Evolutionary conservation across 768 basidiomycete species (phyloP).

Genomic region (Boletus fagicola): DNA sequence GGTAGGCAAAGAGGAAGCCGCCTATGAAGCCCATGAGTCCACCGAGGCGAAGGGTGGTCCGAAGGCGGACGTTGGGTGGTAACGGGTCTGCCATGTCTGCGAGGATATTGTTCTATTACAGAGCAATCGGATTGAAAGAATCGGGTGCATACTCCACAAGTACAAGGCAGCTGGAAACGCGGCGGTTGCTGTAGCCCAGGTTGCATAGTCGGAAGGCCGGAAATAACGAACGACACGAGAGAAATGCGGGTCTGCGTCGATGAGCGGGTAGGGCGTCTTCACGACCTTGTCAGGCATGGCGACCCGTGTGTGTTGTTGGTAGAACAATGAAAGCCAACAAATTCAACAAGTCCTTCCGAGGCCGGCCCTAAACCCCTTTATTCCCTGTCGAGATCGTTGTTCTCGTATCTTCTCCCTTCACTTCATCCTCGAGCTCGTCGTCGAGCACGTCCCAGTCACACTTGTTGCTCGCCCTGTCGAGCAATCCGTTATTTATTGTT

Average conservation of each 20-base stretch:
- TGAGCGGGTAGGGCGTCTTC: slow-evolving; percentile 78
- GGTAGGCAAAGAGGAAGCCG: slow-evolving; percentile 92
- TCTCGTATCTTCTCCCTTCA: slow-evolving; percentile 22
- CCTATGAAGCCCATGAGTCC: slow-evolving; percentile 83
- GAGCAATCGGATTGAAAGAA: slow-evolving; percentile 1
- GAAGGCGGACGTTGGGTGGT: slow-evolving; percentile 36
- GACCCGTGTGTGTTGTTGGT: background rate
- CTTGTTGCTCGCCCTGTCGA: slow-evolving; percentile 6
- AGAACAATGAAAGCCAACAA: slow-evolving; percentile 5
- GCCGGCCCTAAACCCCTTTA: slow-evolving; percentile 33
- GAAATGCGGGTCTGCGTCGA: slow-evolving; percentile 92
- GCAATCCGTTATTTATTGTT: slow-evolving; percentile 8
- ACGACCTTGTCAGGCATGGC: slow-evolving; percentile 47
- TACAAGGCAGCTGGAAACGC: slow-evolving; percentile 81
- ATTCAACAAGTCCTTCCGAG: slow-evolving; percentile 11
- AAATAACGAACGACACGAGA: slow-evolving; percentile 86
- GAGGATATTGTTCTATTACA: slow-evolving; percentile 13
- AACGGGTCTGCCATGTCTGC: slow-evolving; percentile 47
- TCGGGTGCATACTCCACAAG: slow-evolving; percentile 65
- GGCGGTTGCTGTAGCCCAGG: slow-evolving; percentile 78
- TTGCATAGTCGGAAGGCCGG: slow-evolving; percentile 81
- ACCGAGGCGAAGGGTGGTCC: slow-evolving; percentile 49
- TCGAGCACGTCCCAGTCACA: slow-evolving; percentile 2
- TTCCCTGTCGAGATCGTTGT: slow-evolving; percentile 23
- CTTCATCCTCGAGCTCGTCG: slow-evolving; percentile 11